Evolutionary conservation across 2,329 filamentous ascomycete genomes (phyloP), one percentile per base, ranked within the genome.

Genomic region (Venturia oleaginea): DNA sequence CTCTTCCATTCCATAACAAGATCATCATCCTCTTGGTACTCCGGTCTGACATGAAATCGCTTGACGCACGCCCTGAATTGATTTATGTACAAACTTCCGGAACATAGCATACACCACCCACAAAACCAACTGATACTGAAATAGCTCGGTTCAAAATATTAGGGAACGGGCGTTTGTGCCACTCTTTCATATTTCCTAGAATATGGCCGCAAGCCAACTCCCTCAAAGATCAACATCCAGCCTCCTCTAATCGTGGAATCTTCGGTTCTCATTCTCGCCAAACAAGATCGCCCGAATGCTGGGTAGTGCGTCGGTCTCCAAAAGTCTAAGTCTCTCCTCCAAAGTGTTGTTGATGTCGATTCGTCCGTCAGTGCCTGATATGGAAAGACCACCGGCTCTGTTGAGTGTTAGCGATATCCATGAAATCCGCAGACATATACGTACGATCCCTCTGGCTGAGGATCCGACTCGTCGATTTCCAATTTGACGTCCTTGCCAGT

Each of bases 321-420:
- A 85, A 67, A 97, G 82, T 72, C 84, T 85, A 77, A 99, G 82
- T 69, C 94, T 87, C 75, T 96, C 90, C 75, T 97, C 94, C 70
- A 97, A 90, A 64, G 94, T 97, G 82, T 99, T 97, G 84, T 97
- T 92, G 77, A 99, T 93, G 72, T 96, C 92, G 75, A 99, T 97
- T 83, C 93, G 97, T 75, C 94, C 94, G 68, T 83, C 83, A 69
- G 89, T 88, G 68, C 92, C 91, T 64, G 96, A 78, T 68, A 99
- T 86, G 65, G 84, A 76, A 65, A 96, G 83, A 71, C 94, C 94
- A 66, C 94, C 94, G 66, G 92, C 83, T 72, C 94, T 97, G 70
- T 67, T 61, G 37, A 5, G 8, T 59, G 51, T 60, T 38, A 59
- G 43, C 59, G 40, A 19, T 43, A 32, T 34, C 60, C 38, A 59